phyloP scores from a whole-genome alignment of 345 rosid species.

The Hevea brasiliensis region DNA sequence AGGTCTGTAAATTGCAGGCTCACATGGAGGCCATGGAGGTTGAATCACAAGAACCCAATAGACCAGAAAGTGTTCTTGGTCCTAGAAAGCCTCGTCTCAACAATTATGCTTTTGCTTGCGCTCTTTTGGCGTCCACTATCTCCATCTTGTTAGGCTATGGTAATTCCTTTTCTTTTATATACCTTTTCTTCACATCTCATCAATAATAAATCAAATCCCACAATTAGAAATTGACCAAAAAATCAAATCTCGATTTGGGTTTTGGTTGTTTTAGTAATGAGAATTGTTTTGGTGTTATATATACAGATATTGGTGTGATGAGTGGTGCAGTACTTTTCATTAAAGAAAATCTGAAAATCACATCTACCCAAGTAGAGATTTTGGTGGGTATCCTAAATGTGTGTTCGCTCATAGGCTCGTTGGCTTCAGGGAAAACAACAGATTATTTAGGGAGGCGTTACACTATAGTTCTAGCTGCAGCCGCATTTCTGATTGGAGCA shows the following conservation, averaged over 20 bases:
- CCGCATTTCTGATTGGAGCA: conserved; percentile 53
- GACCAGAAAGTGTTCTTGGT: too few relatives aligned
- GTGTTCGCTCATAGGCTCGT: conserved; percentile 55
- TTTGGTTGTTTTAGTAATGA: too few relatives aligned
- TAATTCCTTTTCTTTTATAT: background rate
- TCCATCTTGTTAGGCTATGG: conserved; percentile 35
- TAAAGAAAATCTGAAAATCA: conserved; percentile 29
- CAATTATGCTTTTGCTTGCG: conserved; percentile 22
- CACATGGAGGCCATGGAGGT: background rate
- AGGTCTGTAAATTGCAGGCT: background rate
- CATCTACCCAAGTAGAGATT: conserved; percentile 21
- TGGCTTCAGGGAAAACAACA: conserved; percentile 60
- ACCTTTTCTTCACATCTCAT: background rate
- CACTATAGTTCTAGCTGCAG: conserved; percentile 52
- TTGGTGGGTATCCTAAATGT: conserved; percentile 51
- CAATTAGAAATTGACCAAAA: too few relatives aligned
- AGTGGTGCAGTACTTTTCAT: conserved; percentile 47
- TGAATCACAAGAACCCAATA: background rate
- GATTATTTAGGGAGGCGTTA: conserved; percentile 56
- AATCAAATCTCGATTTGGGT: too few relatives aligned
- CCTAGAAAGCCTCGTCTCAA: background rate
- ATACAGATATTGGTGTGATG: conserved; percentile 52
- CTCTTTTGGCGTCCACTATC: conserved; percentile 25
- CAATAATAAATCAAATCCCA: too few relatives aligned
- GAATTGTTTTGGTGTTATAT: too few relatives aligned